Evolutionary conservation across 169 alveolate species (phyloP).

Genomic region (Eimeria acervulina): DNA sequence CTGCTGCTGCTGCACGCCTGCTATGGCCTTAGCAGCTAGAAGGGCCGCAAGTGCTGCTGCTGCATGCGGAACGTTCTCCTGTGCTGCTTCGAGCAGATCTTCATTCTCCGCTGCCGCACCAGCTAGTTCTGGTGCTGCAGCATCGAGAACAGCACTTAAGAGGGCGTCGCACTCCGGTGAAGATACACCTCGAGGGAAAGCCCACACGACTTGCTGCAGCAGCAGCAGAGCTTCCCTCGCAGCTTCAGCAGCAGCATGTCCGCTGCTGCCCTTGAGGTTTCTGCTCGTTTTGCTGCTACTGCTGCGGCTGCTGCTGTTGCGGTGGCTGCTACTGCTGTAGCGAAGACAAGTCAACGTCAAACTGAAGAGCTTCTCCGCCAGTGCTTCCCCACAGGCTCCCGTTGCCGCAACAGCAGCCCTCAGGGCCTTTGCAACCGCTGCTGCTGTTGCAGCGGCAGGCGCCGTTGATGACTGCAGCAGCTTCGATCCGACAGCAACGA

Average conservation of each 20-base stretch:
- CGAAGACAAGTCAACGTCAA: conserved; percentile 41
- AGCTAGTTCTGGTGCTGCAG: conserved; percentile 62
- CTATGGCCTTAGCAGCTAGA: conserved; percentile 57
- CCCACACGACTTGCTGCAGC: conserved; percentile 78
- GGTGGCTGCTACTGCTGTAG: conserved; percentile 24
- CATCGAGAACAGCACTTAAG: conserved; percentile 21
- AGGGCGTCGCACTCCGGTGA: neutral
- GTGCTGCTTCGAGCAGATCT: conserved; percentile 38
- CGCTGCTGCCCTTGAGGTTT: neutral
- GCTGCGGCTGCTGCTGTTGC: neutral
- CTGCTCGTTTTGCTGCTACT: conserved; percentile 13
- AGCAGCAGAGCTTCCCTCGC: conserved; percentile 61
- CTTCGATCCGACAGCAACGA: conserved; percentile 45
- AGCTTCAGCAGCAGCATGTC: conserved; percentile 30
- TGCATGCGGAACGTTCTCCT: conserved; percentile 69
- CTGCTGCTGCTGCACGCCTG: conserved; percentile 61
- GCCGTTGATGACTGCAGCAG: conserved; percentile 35
- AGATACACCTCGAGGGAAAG: conserved; percentile 69
- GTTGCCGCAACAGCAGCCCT: conserved; percentile 69
- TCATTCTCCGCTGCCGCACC: conserved; percentile 7
- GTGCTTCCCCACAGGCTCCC: conserved; percentile 60
- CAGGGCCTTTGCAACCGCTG: conserved; percentile 71
- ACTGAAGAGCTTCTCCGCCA: conserved; percentile 35
- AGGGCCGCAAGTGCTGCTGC: conserved; percentile 74
- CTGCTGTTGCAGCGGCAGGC: conserved; percentile 31